phyloP scores from a whole-genome alignment of 2,329 filamentous ascomycete species.

The Fusarium succisae region DNA sequence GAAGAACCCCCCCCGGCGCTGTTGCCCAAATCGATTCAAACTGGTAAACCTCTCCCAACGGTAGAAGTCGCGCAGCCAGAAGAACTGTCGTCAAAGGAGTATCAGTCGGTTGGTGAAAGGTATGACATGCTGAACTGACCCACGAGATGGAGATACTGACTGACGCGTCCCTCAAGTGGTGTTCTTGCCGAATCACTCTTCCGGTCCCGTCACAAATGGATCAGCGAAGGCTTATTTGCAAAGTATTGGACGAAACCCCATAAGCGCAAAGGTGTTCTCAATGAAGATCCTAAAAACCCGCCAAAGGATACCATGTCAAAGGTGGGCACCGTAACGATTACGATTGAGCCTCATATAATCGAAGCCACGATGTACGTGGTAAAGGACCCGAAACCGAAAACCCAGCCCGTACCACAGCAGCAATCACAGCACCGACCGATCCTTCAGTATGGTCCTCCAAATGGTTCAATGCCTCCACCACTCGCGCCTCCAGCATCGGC shows the following conservation, averaged over 20 bases:
- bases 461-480: slow-evolving; percentile 68
- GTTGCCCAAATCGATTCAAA: slow-evolving; percentile 70
- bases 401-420: slow-evolving; percentile 49
- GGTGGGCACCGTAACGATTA: slow-evolving; percentile 77
- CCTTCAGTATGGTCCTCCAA: slow-evolving; percentile 72
- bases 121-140: slow-evolving; percentile 44
- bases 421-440: slow-evolving; percentile 59
- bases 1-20: slow-evolving; percentile 49
- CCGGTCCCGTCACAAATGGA: slow-evolving; percentile 78
- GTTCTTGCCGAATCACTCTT: slow-evolving; percentile 78
- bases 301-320: slow-evolving; percentile 77
- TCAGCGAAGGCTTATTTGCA: slow-evolving; percentile 76
- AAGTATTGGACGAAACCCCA: slow-evolving; percentile 80
- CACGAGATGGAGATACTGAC: slow-evolving; percentile 26
- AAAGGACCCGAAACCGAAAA: slow-evolving; percentile 67
- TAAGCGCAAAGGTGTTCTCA: slow-evolving; percentile 72
- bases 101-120: slow-evolving; percentile 79
- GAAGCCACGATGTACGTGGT: slow-evolving; percentile 79
- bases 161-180: slow-evolving; percentile 60
- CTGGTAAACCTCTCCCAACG: slow-evolving; percentile 76
- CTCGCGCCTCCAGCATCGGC: slow-evolving; percentile 48
- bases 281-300: slow-evolving; percentile 73
- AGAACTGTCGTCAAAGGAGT: slow-evolving; percentile 71
- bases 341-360: slow-evolving; percentile 82
- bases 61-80: slow-evolving; percentile 73